A percentile compares a stretch with the other conserved stretches of the same genome.
These are phyloP conservation scores for Hylodesmum podocarpum DNA, from an alignment of 306 rosid genomes.

Conservation along the genomic window DNA sequence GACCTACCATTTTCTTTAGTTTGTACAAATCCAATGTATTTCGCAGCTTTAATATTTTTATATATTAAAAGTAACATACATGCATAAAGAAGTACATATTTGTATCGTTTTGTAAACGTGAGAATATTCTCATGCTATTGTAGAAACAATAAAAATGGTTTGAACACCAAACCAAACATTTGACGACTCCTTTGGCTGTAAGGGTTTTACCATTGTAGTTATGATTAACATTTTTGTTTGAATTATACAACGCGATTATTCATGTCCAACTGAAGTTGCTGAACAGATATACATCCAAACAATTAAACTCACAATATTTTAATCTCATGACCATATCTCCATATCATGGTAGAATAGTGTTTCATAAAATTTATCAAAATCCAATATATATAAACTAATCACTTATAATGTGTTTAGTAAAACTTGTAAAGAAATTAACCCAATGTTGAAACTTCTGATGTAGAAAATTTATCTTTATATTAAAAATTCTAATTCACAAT, in stretches of 20 bases:
- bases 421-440: neutral
- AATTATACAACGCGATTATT: no score
- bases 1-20: neutral
- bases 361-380: neutral
- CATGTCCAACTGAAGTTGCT: no score
- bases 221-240: no score
- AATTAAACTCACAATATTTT: no score
- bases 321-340: no score
- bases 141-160: neutral
- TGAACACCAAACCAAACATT: neutral
- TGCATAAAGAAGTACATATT: neutral
- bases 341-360: no score
- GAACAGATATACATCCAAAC: no score
- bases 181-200: neutral
- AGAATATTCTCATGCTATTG: neutral
- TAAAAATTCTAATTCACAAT: neutral
- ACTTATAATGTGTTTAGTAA: neutral
- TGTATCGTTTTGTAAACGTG: neutral
- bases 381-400: neutral
- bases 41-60: neutral
- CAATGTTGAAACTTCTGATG: neutral
- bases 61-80: neutral
- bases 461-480: neutral
- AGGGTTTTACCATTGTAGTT: no score
- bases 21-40: neutral